Evolutionary conservation across 73 alveolate genomes (phyloP).

Genomic region (Paramecium octaurelia): DNA sequence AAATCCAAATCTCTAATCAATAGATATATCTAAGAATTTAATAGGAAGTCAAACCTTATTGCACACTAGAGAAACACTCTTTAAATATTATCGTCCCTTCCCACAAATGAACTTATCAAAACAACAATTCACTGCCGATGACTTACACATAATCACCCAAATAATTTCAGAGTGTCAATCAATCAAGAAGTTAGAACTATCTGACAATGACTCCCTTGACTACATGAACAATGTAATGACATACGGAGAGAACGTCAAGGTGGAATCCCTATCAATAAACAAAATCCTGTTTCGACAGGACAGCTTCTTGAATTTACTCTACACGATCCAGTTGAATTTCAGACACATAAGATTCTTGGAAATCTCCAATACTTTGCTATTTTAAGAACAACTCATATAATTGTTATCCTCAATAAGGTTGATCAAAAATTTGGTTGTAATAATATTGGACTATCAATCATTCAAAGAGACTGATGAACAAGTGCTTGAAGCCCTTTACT

Average conservation of each 20-base stretch:
- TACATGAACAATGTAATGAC: neutral
- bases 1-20: neutral
- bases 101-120: neutral
- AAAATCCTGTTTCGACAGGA: neutral
- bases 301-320: neutral
- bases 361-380: neutral
- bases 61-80: neutral
- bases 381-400: neutral
- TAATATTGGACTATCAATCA: neutral
- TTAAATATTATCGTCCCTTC: neutral
- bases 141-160: neutral
- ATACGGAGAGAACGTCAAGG: neutral
- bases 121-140: conserved; percentile 12
- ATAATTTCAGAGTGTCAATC: neutral
- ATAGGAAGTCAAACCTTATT: neutral
- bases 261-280: conserved; percentile 12
- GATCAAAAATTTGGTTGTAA: neutral
- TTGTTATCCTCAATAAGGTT: neutral
- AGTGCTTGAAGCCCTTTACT: neutral
- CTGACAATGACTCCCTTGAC: neutral
- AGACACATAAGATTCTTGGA: neutral
- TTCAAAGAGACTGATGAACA: neutral
- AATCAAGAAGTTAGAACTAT: neutral
- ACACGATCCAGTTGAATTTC: neutral
- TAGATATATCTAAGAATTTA: neutral